Conservation (phyloP, 106 monocot species). For the Platanthera guangdongensis region DNA sequence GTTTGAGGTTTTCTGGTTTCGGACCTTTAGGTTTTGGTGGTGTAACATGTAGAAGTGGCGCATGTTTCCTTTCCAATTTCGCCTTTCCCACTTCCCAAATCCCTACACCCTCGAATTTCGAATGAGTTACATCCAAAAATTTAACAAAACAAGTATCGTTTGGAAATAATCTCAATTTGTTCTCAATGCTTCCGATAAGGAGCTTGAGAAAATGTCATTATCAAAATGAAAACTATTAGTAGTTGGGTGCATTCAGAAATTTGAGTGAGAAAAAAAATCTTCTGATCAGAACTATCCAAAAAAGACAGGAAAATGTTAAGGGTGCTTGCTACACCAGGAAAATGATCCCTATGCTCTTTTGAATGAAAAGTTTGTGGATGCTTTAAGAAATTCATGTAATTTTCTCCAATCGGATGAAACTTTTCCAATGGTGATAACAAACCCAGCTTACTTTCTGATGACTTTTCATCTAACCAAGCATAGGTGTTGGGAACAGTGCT, state of each 20-base stretch:
- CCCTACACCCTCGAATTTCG: constrained; percentile 26
- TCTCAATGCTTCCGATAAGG: constrained; percentile 33
- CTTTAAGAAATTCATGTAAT: constrained; percentile 15
- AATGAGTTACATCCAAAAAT: constrained; percentile 17
- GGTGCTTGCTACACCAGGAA: constrained; percentile 9
- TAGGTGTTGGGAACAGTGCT: too few relatives aligned
- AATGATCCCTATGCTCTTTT: constrained; percentile 17
- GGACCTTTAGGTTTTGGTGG: too few relatives aligned
- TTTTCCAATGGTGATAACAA: constrained; percentile 28
- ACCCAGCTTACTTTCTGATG: constrained; percentile 21
- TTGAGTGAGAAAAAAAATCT: constrained; percentile 7
- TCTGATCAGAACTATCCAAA: constrained; percentile 22
- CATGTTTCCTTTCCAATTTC: too few relatives aligned
- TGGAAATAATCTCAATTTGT: constrained; percentile 40
- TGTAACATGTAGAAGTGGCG: too few relatives aligned
- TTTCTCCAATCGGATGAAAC: constrained; percentile 12
- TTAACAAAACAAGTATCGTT: constrained; percentile 24
- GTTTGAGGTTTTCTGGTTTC: too few relatives aligned
- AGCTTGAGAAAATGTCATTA: constrained; percentile 50
- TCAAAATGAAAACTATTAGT: constrained; percentile 22
- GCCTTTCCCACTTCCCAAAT: too few relatives aligned
- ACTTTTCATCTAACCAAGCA: too few relatives aligned
- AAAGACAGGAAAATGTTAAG: constrained; percentile 6
- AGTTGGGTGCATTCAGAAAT: constrained; percentile 19
- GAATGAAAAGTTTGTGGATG: constrained; percentile 10